Evolutionary conservation across 495 filamentous ascomycete species (phyloP).

Genomic region (Talaromyces adpressus): DNA sequence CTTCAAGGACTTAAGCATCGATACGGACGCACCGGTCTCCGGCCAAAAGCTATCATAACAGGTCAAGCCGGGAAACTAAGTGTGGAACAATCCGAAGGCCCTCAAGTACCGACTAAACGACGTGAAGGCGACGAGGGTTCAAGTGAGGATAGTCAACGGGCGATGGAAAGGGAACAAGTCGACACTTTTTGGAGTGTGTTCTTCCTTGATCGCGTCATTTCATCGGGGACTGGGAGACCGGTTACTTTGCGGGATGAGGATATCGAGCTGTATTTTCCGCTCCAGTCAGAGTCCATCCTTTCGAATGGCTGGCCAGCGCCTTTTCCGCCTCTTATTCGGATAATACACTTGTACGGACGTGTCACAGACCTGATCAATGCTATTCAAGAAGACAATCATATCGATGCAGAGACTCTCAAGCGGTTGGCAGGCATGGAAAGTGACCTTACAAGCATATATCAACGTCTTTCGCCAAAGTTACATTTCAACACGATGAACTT

Average conservation of each 20-base stretch:
- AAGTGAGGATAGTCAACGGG: conserved; percentile 34
- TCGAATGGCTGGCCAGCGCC: conserved; percentile 62
- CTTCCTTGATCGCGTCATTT: conserved; percentile 77
- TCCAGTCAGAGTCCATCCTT: conserved; percentile 50
- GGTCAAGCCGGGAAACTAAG: conserved; percentile 35
- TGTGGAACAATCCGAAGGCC: conserved; percentile 36
- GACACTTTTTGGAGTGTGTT: conserved; percentile 85
- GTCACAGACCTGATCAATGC: conserved; percentile 80
- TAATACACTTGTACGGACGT: conserved; percentile 76
- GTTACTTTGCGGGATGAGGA: conserved; percentile 76
- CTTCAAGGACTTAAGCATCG: conserved; percentile 66
- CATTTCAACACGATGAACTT: conserved; percentile 78
- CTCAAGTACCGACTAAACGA: conserved; percentile 13
- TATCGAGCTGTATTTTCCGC: conserved; percentile 70
- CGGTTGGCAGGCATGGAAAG: conserved; percentile 66
- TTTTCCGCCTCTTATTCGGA: conserved; percentile 70
- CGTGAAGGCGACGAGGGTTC: conserved; percentile 21
- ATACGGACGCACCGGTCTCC: conserved; percentile 47
- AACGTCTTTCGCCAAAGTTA: conserved; percentile 60
- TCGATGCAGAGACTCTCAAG: conserved; percentile 62
- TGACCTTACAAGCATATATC: conserved; percentile 69
- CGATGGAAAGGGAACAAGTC: conserved; percentile 63
- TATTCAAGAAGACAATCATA: conserved; percentile 66
- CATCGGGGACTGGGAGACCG: conserved; percentile 72
- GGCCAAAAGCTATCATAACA: conserved; percentile 43